Base-by-base conservation (phyloP, 2,329 filamentous ascomycete genomes). In the Fusarium bactridioides region DNA sequence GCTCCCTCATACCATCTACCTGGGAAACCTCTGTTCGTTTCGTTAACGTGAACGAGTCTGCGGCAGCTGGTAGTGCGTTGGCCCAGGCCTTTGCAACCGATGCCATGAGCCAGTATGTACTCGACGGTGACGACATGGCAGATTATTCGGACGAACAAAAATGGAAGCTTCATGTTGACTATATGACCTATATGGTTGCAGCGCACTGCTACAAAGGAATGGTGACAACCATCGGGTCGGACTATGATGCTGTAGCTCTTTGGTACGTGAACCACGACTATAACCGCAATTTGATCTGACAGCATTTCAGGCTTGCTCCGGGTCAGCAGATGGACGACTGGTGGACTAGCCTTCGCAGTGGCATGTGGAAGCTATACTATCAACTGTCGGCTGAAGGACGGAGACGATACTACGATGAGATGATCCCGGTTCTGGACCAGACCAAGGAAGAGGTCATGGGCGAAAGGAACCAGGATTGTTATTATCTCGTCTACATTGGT, bases 401-500 rank as follows among this genome's bases (percentile, higher is more conserved):
- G 74, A 86, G 84, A 74, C 92, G 94, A 72, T 94, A 94, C 87
- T 94, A 93, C 82, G 83, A 86, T 70, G 93, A 96, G 81, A 90
- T 95, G 82, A 81, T 94, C 53, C 93, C 93, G 21, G 86, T 94
- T 50, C 87, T 96, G 72, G 89, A 93, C 82, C 84, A 90, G 74
- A 91, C 91, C 77, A 95, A 95, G 84, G 83, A 86, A 68, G 86
- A 89, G 69, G 86, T 93, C 69, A 87, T 96, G 80, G 91, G 91
- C 27, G 85, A 87, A 43, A 87, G 90, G 56, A 91, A 94, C 78
- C 80, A 85, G 74, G 85, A 92, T 68, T 90, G 88, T 78, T 96
- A 93, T 87, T 96, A 96, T 80, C 89, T 97, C 61, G 92, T 94
- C 53, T 96, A 95, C 81, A 86, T 97, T 69, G 94, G 93, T 70